Evolutionary conservation across 305 asterid species (phyloP).

Genomic region (Fraxinus velutina): DNA sequence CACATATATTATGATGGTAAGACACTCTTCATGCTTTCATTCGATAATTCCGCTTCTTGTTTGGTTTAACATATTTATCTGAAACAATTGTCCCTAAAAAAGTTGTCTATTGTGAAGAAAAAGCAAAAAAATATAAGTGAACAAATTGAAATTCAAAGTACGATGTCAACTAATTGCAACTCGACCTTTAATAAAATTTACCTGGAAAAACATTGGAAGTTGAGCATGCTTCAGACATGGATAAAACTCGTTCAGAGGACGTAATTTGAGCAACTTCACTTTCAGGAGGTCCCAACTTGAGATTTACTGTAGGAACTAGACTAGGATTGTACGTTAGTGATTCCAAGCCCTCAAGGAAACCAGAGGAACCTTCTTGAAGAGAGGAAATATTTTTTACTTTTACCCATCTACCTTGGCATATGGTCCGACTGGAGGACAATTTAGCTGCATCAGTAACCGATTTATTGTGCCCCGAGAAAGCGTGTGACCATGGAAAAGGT

Average conservation of each 20-base stretch:
- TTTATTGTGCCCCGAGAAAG: conserved; percentile 59
- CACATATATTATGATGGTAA: not conserved
- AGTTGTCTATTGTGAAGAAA: not conserved
- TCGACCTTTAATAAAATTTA: conserved; percentile 29
- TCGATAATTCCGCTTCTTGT: not conserved
- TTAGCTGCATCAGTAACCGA: conserved; percentile 65
- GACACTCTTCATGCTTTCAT: not conserved
- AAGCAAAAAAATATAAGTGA: not conserved
- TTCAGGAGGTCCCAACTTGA: conserved; percentile 28
- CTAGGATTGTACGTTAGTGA: conserved; percentile 58
- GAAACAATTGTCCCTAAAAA: not conserved
- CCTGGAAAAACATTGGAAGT: conserved; percentile 55
- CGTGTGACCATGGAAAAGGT: conserved; percentile 88
- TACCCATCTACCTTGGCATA: conserved; percentile 83
- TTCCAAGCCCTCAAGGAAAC: conserved; percentile 53
- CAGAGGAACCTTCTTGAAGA: conserved; percentile 41
- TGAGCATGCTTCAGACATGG: conserved; percentile 46
- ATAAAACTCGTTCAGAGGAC: conserved; percentile 25
- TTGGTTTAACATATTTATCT: not conserved
- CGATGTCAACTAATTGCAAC: not conserved
- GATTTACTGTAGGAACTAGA: conserved; percentile 61
- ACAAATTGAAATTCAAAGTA: conserved; percentile 2
- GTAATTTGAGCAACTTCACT: conserved; percentile 25
- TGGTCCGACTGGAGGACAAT: conserved; percentile 50
- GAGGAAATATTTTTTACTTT: conserved; percentile 50